phyloP scores from a whole-genome alignment of 345 rosid genomes.

The Populus tremula region DNA sequence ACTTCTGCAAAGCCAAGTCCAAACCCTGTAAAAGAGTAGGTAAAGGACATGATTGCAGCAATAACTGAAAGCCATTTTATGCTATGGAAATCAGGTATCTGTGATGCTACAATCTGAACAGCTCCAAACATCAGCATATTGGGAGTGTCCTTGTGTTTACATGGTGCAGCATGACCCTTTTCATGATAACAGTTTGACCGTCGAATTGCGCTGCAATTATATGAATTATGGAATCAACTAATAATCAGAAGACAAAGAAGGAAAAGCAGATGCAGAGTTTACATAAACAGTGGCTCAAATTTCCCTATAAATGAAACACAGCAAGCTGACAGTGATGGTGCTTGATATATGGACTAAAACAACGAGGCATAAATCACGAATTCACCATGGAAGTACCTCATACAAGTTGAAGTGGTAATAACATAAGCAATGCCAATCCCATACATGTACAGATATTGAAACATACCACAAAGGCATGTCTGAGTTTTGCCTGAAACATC shows the following conservation, averaged over 20 bases:
- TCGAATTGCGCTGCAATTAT: background rate
- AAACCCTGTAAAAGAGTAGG: conserved; percentile 32
- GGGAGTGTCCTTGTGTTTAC: background rate
- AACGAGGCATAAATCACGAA: background rate
- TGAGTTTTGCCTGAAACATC: background rate
- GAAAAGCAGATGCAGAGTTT: no score
- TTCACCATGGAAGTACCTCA: conserved; percentile 1
- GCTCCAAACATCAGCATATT: conserved; percentile 31
- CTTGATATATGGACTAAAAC: background rate
- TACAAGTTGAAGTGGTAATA: background rate
- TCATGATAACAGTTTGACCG: conserved; percentile 13
- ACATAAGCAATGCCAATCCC: background rate
- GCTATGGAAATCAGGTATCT: conserved; percentile 36
- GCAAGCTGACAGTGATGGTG: background rate
- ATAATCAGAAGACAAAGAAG: no score
- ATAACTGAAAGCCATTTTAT: conserved; percentile 36
- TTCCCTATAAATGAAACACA: background rate
- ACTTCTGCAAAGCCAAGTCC: conserved; percentile 32
- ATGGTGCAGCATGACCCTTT: conserved; percentile 8
- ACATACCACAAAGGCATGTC: background rate
- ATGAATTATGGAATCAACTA: no score
- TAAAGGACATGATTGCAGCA: conserved; percentile 39
- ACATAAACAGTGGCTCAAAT: background rate
- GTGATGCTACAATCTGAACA: conserved; percentile 31
- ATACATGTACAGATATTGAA: background rate